Evolutionary conservation across 2,329 filamentous ascomycete genomes (phyloP), one percentile per base, ranked within the genome.

Genomic region (Claviceps digitariae): DNA sequence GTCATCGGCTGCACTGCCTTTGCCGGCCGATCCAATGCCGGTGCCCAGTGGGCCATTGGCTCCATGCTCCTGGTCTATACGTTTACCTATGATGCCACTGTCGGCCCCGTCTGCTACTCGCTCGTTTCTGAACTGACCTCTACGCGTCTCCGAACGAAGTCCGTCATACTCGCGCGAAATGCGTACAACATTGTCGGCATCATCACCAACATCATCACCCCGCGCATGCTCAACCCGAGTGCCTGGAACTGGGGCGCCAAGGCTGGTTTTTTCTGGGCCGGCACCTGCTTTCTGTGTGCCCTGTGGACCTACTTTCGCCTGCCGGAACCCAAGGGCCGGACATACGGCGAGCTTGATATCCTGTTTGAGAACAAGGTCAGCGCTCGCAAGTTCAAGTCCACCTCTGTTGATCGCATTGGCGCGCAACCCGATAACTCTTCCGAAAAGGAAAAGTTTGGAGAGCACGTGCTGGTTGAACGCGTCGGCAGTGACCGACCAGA

Each of bases 81-180:
- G 21, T 69, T 74, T 31, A 66, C 71, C 49, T 71, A 70, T 52
- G 63, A 71, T 55, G 61, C 60, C 41, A 70, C 68, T 5, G 65
- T 71, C 27, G 69, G 69, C 0, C 69, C 57, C 40, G 87, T 95
- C 27, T 90, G 86, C 69, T 95, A 93, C 70, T 91, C 87, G 0
- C 77, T 95, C 36, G 89, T 95, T 4, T 79, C 73, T 1, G 73
- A 75, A 60, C 56, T 74, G 3, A 67, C 68, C 0, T 73, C 71
- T 0, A 74, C 72, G 4, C 72, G 73, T 41, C 66, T 75, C 21
- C 67, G 72, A 47, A 72, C 69, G 48, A 72, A 74, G 61, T 72
- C 72, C 0, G 69, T 75, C 20, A 72, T 73, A 13, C 60, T 75
- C 20, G 72, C 70, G 1, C 66, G 73, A 48, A 71, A 69, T 57